These are phyloP conservation scores for Triadica sebifera DNA, from an alignment of 345 rosid genomes.

Conservation along the genomic window DNA sequence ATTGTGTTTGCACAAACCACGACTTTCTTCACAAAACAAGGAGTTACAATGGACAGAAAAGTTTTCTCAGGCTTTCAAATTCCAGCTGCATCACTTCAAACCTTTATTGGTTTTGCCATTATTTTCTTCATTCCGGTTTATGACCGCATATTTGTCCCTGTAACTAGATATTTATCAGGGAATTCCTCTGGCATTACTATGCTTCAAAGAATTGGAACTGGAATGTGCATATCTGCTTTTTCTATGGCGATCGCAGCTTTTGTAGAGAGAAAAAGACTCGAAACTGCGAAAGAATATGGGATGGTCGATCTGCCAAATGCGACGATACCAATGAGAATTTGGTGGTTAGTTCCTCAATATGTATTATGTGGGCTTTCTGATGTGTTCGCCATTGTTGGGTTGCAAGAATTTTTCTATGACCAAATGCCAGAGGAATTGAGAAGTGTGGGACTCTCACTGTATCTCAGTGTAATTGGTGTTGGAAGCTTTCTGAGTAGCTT, in stretches of 20 bases:
- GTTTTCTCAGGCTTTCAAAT: conserved; percentile 12
- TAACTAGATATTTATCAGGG: neutral
- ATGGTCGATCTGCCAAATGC: conserved; percentile 8
- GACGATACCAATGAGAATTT: conserved; percentile 11
- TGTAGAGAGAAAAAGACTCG: conserved; percentile 19
- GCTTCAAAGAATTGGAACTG: conserved; percentile 24
- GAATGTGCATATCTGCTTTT: conserved; percentile 13
- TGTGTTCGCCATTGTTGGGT: conserved; percentile 20
- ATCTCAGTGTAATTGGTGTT: conserved; percentile 19
- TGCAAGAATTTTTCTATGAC: conserved; percentile 25
- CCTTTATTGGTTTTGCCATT: conserved; percentile 13
- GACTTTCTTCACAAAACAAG: conserved; percentile 25
- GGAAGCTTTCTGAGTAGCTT: conserved; percentile 21
- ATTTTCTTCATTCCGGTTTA: conserved; percentile 14
- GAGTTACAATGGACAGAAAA: conserved; percentile 20
- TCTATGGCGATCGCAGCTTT: conserved; percentile 20
- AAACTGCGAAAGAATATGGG: conserved; percentile 14
- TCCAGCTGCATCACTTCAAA: conserved; percentile 26
- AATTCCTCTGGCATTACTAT: conserved; percentile 18
- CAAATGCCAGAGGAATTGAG: conserved; percentile 14
- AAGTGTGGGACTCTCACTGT: conserved; percentile 22
- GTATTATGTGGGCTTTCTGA: conserved; percentile 13
- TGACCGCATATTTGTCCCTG: conserved; percentile 15
- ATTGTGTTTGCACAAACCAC: conserved; percentile 23
- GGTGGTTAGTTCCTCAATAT: conserved; percentile 28